These are phyloP conservation scores for Sclerotinia nivalis DNA, from an alignment of 2,329 filamentous ascomycete species.

Conservation along the genomic window DNA sequence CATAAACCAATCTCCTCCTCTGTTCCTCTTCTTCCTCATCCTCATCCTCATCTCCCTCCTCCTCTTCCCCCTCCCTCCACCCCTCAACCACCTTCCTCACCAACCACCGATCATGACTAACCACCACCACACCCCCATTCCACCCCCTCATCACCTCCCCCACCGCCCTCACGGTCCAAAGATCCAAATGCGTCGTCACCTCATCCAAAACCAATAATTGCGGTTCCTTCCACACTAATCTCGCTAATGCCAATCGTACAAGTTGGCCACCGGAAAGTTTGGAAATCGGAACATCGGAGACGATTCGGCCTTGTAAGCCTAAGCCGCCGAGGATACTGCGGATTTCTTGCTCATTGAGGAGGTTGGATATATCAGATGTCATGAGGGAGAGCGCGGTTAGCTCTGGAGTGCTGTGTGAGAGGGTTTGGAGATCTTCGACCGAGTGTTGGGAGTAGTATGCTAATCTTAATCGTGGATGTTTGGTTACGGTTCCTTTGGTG, in stretches of 20 bases:
- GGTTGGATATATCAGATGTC: slow-evolving; percentile 52
- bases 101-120: slow-evolving; percentile 83
- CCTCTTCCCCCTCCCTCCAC: slow-evolving; percentile 45
- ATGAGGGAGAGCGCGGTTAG: slow-evolving; percentile 68
- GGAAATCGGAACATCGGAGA: slow-evolving; percentile 71
- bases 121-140: slow-evolving; percentile 72
- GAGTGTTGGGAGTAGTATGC: slow-evolving; percentile 82
- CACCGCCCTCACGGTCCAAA: slow-evolving; percentile 74
- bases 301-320: slow-evolving; percentile 68
- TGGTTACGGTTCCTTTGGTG: slow-evolving; percentile 60
- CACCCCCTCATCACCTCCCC: slow-evolving; percentile 65
- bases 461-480: slow-evolving; percentile 68
- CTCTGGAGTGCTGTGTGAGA: slow-evolving; percentile 49
- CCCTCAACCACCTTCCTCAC: slow-evolving; percentile 73
- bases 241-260: slow-evolving; percentile 82
- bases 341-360: slow-evolving; percentile 65
- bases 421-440: slow-evolving; percentile 64
- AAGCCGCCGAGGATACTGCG: slow-evolving; percentile 67
- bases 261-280: slow-evolving; percentile 79
- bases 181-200: slow-evolving; percentile 89
- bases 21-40: slow-evolving; percentile 49
- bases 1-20: slow-evolving; percentile 58
- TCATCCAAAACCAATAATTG: slow-evolving; percentile 95
- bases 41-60: slow-evolving; percentile 49
- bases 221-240: slow-evolving; percentile 96